Percentiles rank a stretch among this genome's conserved stretches.
phyloP scores from a whole-genome alignment of 768 basidiomycete genomes.

The Collybiopsis luxurians region DNA sequence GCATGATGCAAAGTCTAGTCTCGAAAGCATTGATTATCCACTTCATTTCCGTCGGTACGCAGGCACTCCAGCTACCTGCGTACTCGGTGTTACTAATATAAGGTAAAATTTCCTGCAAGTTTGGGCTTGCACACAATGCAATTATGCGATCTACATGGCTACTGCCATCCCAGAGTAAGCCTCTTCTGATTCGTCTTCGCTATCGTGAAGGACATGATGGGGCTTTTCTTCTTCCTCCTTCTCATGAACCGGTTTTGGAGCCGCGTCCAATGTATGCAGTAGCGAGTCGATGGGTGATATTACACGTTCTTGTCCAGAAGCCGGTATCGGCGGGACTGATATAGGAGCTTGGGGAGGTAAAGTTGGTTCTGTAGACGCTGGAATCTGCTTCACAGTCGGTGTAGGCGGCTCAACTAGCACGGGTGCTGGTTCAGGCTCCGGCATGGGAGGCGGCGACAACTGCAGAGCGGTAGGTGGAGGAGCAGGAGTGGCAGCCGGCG shows the following conservation, averaged over 20 bases:
- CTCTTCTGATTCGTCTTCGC: constrained; percentile 4
- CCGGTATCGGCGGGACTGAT: not conserved
- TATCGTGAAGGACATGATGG: not conserved
- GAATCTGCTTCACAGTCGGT: not conserved
- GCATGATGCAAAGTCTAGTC: no score
- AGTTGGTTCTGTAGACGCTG: not conserved
- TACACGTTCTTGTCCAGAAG: not conserved
- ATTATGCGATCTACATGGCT: not conserved
- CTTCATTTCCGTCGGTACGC: no score
- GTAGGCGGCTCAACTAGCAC: not conserved
- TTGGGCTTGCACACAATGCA: no score
- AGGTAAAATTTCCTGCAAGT: no score
- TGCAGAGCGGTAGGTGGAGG: constrained; percentile 13
- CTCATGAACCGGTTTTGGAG: not conserved
- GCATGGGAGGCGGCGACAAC: not conserved
- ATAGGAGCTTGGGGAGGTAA: not conserved
- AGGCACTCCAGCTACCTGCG: no score
- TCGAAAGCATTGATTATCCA: no score
- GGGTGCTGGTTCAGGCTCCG: not conserved
- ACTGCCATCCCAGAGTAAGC: constrained; percentile 2
- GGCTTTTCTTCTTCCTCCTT: not conserved
- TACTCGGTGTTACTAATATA: no score
- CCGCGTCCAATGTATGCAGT: not conserved
- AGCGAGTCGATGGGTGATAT: not conserved
- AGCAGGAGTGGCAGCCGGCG: constrained; percentile 1